Evolutionary conservation across 1,284 basidiomycete genomes (phyloP), one percentile per base, ranked within the genome.

Genomic region (Cystobasidium sp.): DNA sequence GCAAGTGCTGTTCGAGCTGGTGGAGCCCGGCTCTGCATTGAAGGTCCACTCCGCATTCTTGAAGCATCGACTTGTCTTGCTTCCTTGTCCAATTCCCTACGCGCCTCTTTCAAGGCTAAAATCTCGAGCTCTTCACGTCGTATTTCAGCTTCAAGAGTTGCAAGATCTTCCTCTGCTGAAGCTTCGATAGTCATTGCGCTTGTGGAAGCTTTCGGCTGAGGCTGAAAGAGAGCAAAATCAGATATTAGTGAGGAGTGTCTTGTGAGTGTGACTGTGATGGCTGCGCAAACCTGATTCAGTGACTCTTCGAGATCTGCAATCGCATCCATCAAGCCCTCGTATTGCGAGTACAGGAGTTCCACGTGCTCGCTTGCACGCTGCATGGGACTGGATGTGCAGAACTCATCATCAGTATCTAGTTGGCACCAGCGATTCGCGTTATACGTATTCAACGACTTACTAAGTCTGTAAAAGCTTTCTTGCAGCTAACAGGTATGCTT

Each of bases 91-190:
- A 69, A 49, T 59, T 80, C 79, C 0, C 41, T 66, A 20, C 74
- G 76, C 51, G 79, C 56, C 68, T 79, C 76, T 52, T 78, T 65
- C 10, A 80, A 46, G 3, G 79, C 79, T 31, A 80, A 63, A 1
- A 80, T 68, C 64, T 80, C 79, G 31, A 80, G 72, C 65, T 79
- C 68, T 63, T 80, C 79, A n/a, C 75, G 69, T 68, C 75, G 75
- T 69, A 80, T 79, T 16, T 61, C 74, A n/a, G 77, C 77, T 49
- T 80, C 77, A 14, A 79, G 66, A 55, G 76, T 76, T 24, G 74
- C 64, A 14, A 74, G 3, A 43, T 63, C 66, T 47, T 49, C 16
- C 20, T 37, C 62, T 41, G 53, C 51, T 16, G 64, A 43, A 10
- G 51, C 31, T 75, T 72, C 16, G 3, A 55, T 22, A 20, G 47